Base-by-base conservation (phyloP, 2,329 filamentous ascomycete genomes). In the Xylariaceae sp. region DNA sequence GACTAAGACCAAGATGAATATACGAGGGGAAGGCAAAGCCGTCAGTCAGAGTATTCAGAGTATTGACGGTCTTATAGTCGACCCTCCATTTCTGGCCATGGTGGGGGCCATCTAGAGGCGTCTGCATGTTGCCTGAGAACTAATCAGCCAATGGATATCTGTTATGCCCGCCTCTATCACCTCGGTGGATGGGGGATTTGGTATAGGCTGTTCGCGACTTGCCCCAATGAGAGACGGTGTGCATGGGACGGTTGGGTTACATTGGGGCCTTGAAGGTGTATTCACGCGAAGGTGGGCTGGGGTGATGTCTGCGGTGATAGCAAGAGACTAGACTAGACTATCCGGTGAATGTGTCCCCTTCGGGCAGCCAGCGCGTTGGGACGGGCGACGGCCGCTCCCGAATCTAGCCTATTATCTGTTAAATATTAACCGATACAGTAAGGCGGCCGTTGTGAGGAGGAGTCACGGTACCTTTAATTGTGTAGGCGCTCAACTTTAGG, bases 171-270 rank as follows among this genome's bases (percentile, higher is more conserved):
- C 41, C 32, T 47, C 40, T 19, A 40, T 51, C 8, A 30, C 44
- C 46, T 42, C 49, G 32, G 49, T 43, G 40, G 31, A 32, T 26
- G 30, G 4, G 39, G 40, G 3, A 43, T 19, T 19, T 37, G 8
- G 35, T 11, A 37, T 37, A 37, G 5, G 8, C 6, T 37, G 47
- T 52, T 55, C 39, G 46, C 34, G 8, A 2, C 30, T 32, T 45
- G 4, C n/a, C 42, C 58, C 53, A 60, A 53, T 60, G 44, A 47
- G 46, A 30, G 40, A 9, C 32, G 19, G 30, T 19, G 11, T 41
- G 41, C 39, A 37, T 41, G 50, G 35, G 4, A 44, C 40, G n/a
- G 53, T 58, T 55, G 52, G 55, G 58, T 60, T 55, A 39, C 58
- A 57, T 58, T 11, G 35, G 30, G 26, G 27, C 19, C 26, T 34